Evolutionary conservation across 2,329 filamentous ascomycete genomes (phyloP).

Genomic region (Phyllosticta paracitricarpa): DNA sequence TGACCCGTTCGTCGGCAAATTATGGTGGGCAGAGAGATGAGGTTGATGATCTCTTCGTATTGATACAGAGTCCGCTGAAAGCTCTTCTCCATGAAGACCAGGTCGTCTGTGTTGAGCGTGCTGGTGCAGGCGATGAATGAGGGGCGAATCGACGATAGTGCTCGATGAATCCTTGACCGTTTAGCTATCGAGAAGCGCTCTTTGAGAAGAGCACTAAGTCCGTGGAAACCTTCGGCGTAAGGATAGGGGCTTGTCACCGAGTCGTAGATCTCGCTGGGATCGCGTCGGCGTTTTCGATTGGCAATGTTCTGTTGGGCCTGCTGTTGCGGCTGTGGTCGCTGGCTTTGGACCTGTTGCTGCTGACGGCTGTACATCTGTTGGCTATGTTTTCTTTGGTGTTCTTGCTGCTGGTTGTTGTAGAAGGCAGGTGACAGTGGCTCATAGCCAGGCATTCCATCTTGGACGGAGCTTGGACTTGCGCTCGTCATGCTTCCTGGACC

Average conservation of each 20-base stretch:
- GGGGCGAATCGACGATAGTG: slow-evolving; percentile 79
- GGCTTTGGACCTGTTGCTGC: slow-evolving; percentile 18
- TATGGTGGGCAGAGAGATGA: slow-evolving; percentile 81
- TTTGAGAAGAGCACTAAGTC: slow-evolving; percentile 69
- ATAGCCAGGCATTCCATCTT: slow-evolving; percentile 32
- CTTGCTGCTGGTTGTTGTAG: slow-evolving; percentile 20
- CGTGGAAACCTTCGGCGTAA: slow-evolving; percentile 85
- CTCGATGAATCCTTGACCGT: slow-evolving; percentile 73
- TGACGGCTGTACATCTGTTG: slow-evolving; percentile 16
- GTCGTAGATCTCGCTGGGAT: slow-evolving; percentile 80
- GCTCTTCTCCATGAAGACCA: slow-evolving; percentile 96
- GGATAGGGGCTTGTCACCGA: slow-evolving; percentile 84
- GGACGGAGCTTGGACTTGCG: slow-evolving; percentile 46
- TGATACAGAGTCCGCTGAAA: slow-evolving; percentile 88
- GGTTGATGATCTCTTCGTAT: slow-evolving; percentile 83
- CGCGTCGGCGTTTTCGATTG: slow-evolving; percentile 45
- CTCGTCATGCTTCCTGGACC: slow-evolving; percentile 46
- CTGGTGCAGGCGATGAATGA: slow-evolving; percentile 88
- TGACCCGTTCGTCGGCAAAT: slow-evolving; percentile 89
- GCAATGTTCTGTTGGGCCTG: slow-evolving; percentile 7
- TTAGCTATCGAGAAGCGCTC: slow-evolving; percentile 69
- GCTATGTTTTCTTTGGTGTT: slow-evolving; percentile 8
- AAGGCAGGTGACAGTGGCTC: slow-evolving; percentile 22
- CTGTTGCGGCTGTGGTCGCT: slow-evolving; percentile 13
- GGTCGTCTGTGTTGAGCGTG: slow-evolving; percentile 76